phyloP scores from a whole-genome alignment of 495 filamentous ascomycete genomes.

The Clavariopsis aquatica region DNA sequence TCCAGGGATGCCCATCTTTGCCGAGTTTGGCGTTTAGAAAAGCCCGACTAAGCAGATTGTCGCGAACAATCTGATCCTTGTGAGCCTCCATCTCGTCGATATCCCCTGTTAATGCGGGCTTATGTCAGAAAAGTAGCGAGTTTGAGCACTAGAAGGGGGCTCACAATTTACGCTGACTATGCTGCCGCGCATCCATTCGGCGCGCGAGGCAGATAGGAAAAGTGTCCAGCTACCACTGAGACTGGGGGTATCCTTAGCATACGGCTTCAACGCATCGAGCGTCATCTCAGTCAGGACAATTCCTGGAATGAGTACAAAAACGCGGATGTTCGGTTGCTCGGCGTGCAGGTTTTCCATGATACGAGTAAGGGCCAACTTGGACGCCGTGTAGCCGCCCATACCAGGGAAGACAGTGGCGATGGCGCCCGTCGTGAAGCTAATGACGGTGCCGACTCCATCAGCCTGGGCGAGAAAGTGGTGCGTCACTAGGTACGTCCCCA shows the following conservation, averaged over 20 bases:
- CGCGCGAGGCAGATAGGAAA: constrained; percentile 44
- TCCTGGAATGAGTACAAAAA: constrained; percentile 47
- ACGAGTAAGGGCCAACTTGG: constrained; percentile 45
- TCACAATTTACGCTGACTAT: constrained; percentile 46
- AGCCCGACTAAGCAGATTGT: constrained; percentile 39
- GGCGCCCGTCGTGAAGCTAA: constrained; percentile 46
- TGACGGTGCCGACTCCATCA: constrained; percentile 40
- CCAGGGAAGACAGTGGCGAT: constrained; percentile 40
- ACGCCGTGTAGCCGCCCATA: constrained; percentile 44
- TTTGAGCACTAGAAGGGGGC: background rate
- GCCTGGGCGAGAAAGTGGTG: constrained; percentile 45
- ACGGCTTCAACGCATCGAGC: constrained; percentile 33
- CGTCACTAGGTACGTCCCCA: constrained; percentile 48
- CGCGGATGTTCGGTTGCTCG: constrained; percentile 46
- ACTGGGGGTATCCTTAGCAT: constrained; percentile 42
- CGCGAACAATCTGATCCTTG: constrained; percentile 47
- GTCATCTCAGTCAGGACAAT: constrained; percentile 42
- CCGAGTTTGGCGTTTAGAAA: constrained; percentile 39
- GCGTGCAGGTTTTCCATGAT: constrained; percentile 40
- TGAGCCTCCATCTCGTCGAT: constrained; percentile 47
- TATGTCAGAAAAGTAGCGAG: constrained; percentile 4
- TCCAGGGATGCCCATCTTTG: constrained; percentile 11
- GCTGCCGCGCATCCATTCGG: constrained; percentile 44
- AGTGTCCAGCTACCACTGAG: constrained; percentile 47
- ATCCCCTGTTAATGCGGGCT: constrained; percentile 38